Conservation (phyloP, 208 protist genomes). For the Leishmania braziliensis region DNA sequence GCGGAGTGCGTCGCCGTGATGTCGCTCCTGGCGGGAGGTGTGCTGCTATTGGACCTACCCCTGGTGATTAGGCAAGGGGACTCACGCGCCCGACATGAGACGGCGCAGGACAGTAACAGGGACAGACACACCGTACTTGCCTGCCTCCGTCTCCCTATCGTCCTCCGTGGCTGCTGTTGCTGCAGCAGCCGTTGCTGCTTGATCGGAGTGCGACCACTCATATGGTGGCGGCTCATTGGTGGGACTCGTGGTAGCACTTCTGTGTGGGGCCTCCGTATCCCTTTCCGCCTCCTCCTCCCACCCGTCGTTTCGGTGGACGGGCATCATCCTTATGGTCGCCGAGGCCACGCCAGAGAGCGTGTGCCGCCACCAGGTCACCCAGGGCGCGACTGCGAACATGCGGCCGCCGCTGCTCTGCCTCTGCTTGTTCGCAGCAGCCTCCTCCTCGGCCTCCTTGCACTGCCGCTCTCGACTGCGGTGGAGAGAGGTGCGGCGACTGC, state of each 20-base stretch:
- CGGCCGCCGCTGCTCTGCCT: constrained; percentile 3
- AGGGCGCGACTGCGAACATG: neutral
- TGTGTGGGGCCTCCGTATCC: neutral
- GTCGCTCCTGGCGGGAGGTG: neutral
- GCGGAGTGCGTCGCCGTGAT: neutral
- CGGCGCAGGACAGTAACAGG: constrained; percentile 21
- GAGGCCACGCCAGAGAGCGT: neutral
- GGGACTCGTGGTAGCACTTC: neutral
- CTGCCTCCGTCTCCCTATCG: neutral
- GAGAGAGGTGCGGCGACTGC: constrained; percentile 22
- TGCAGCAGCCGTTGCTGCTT: neutral
- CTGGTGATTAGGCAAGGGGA: constrained; percentile 7
- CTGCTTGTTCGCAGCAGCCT: neutral
- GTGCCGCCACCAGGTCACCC: constrained; percentile 15
- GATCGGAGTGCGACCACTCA: neutral
- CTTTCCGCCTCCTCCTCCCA: constrained; percentile 3
- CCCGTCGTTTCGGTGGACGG: neutral
- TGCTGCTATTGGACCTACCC: neutral
- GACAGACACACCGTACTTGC: constrained; percentile 13
- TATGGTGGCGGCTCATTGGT: neutral
- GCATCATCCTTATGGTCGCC: neutral
- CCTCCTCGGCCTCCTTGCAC: constrained; percentile 20
- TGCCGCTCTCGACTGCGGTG: constrained; percentile 16
- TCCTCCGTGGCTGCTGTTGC: neutral
- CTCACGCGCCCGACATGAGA: constrained; percentile 27